Base-by-base conservation (phyloP, 176 grass and related monocot genomes). In the Aegilops umbellulata region DNA sequence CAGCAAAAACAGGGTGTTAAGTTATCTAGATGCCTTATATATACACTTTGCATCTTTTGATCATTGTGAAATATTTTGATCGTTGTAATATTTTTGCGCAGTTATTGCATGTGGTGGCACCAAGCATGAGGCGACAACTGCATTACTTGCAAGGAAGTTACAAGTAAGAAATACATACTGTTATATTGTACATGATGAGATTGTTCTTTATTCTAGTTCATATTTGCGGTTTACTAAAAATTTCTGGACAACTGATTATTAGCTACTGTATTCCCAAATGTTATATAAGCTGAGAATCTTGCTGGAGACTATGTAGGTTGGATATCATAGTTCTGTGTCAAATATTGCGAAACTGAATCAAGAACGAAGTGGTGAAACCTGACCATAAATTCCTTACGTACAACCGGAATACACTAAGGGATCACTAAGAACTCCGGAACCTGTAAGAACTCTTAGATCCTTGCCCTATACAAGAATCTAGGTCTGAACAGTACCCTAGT, bases 91-190 rank as follows among this genome's bases (percentile, higher is more conserved):
- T 81, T 75, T 55, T 55, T 81, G 17, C 10, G 55, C 82, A 87
- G 89, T 85, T 85, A 80, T 85, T 85, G 49, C 76, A 88, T 77
- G 47, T 85, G 85, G 82, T 81, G 85, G 78, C 85, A 88, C 49
- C 69, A 77, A 91, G 68, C 81, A 57, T 22, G 89, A 88, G 69
- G 77, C 27, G 36, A 68, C 81, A 84, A 61, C 81, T 81, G 62
- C 69, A 77, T 81, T 66, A 80, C 85, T 80, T 77, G 36, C 77
- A 77, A 85, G 69, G 78, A 39, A 76, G 29, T 69, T 17, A 76
- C 82, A 81, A 81, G 76, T 90, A 84, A 74, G 80, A 55, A 65
- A n/a, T 39, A 63, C 47, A 83, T 80, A 15, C 41, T 65, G 25
- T 65, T 80, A 34, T n/a, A 55, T 31, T 80, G 36, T 7, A 49